Evolutionary conservation across 768 basidiomycete species (phyloP), one percentile per base, ranked within the genome.

Genomic region (Russula lepida): DNA sequence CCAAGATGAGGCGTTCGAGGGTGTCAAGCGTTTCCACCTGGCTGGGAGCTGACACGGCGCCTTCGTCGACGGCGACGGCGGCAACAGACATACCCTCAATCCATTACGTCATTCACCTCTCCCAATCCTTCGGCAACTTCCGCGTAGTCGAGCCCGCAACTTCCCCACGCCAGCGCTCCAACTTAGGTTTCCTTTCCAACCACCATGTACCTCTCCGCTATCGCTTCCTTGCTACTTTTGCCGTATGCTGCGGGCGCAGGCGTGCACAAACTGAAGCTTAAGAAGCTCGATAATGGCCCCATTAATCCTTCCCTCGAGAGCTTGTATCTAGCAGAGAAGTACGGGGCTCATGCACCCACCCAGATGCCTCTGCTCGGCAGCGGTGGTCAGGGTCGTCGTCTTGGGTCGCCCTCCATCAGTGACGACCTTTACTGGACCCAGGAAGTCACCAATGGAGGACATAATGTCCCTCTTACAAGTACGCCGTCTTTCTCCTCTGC

Each of bases 271-370:
- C 82, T 97, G 72, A 94, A 93, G 74, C 85, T 98, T 32, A 83
- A 92, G 75, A 97, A 97, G 77, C 71, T 95, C 1, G 80, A 87
- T 19, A 76, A 79, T 44, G 77, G 77, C n/a, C 73, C 76, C 15
- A 80, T 77, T 69, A 85, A 85, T 60, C 84, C 88, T 23, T 71
- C 79, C 27, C 76, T 91, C 51, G 87, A 92, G 75, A 82, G 83
- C 48, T 88, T 87, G 23, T 92, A 90, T 72, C 87, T 98, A 59
- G 85, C 88, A n/a, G 83, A 92, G 80, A 98, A 99, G 79, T 97
- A 98, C 80, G 85, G 90, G 55, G 71, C 32, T 78, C 80, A 69
- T 74, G 73, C 64, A 77, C 82, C 73, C 64, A 77, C 82, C 65
- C 65, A 66, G 48, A 67, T 80, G 54, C 88, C 89, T 56, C 75